phyloP scores from a whole-genome alignment of 495 filamentous ascomycete species.

The Aspergillus panamensis region DNA sequence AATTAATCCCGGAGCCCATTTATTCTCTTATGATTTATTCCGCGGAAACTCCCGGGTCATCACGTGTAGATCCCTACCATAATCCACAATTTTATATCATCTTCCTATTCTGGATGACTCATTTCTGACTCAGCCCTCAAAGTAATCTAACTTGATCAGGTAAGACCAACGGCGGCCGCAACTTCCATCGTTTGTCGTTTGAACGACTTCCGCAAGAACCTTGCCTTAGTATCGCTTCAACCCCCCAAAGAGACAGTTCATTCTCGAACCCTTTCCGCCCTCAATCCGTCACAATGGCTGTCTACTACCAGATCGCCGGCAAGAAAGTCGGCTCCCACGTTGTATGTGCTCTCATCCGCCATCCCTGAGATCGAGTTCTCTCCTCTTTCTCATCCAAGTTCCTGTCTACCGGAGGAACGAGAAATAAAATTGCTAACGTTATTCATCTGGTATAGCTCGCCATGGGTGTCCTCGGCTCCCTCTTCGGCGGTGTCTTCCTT shows the following conservation, averaged over 20 bases:
- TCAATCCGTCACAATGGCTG: constrained; percentile 70
- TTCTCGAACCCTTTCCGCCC: constrained; percentile 29
- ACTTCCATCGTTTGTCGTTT: constrained; percentile 21
- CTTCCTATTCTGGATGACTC: constrained; percentile 20
- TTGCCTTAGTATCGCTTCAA: constrained; percentile 25
- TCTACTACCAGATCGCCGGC: constrained; percentile 80
- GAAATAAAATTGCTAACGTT: background rate
- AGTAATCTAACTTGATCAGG: constrained; percentile 25
- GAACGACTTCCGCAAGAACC: constrained; percentile 18
- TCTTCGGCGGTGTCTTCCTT: constrained; percentile 56
- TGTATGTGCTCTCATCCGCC: constrained; percentile 55
- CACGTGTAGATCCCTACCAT: constrained; percentile 21
- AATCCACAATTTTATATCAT: constrained; percentile 10
- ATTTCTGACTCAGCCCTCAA: background rate
- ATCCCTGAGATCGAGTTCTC: constrained; percentile 6
- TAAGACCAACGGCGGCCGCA: constrained; percentile 17
- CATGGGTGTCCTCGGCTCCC: constrained; percentile 70
- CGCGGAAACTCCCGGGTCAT: constrained; percentile 25
- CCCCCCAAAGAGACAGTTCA: constrained; percentile 9
- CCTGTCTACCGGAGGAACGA: constrained; percentile 2
- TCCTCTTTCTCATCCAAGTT: background rate
- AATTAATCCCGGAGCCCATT: constrained; percentile 15
- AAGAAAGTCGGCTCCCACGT: constrained; percentile 89
- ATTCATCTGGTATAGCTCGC: constrained; percentile 60
- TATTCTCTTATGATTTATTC: too few relatives aligned